Evolutionary conservation across 371 early-diverging fungal species (phyloP).

Genomic region (Lichtheimia corymbifera): DNA sequence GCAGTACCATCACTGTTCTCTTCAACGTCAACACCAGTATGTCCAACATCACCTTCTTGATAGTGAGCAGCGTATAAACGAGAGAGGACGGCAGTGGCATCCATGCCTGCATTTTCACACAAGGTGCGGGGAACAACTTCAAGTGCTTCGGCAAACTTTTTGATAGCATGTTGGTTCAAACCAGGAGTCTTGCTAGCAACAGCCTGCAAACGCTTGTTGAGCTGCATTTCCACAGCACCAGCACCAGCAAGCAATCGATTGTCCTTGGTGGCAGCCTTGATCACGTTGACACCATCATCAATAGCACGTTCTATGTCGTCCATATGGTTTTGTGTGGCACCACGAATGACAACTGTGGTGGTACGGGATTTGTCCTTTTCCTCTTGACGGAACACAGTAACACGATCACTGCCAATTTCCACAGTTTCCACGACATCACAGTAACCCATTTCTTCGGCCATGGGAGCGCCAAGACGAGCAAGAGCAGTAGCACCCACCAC

Average conservation of each 20-base stretch:
- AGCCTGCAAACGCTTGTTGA: slow-evolving; percentile 73
- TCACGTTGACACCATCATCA: slow-evolving; percentile 97
- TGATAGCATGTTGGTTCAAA: slow-evolving; percentile 94
- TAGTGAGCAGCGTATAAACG: slow-evolving; percentile 95
- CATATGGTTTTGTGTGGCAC: slow-evolving; percentile 95
- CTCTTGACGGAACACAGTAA: slow-evolving; percentile 95
- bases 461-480: slow-evolving; percentile 92
- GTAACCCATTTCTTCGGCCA: slow-evolving; percentile 96
- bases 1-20: slow-evolving; percentile 74
- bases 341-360: slow-evolving; percentile 96
- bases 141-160: slow-evolving; percentile 94
- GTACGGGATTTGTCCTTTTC: slow-evolving; percentile 74
- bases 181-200: slow-evolving; percentile 90
- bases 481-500: slow-evolving; percentile 93
- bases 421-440: slow-evolving; percentile 94
- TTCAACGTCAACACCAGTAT: slow-evolving; percentile 82
- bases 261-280: slow-evolving; percentile 94
- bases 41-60: slow-evolving; percentile 55
- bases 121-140: slow-evolving; percentile 96
- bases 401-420: slow-evolving; percentile 96
- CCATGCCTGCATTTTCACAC: slow-evolving; percentile 96
- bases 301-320: slow-evolving; percentile 98
- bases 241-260: slow-evolving; percentile 91
- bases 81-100: slow-evolving; percentile 91
- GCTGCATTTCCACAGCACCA: slow-evolving; percentile 95